A percentile compares a stretch with the other conserved stretches of the same genome.
These are phyloP conservation scores for Actinomucor elegans DNA, from an alignment of 371 early-diverging fungal genomes.

Conservation along the genomic window DNA sequence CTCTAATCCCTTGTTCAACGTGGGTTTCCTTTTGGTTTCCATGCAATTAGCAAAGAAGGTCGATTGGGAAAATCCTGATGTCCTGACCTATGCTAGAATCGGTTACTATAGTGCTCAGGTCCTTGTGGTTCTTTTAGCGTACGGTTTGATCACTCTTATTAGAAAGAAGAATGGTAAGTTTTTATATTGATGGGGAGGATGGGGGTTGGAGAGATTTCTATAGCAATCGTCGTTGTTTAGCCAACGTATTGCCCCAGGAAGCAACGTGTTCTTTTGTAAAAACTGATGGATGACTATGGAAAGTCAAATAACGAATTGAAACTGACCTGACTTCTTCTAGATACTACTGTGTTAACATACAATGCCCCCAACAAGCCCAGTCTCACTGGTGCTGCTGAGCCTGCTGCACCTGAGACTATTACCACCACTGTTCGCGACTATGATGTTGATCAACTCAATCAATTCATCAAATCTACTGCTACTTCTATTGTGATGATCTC, in stretches of 20 bases:
- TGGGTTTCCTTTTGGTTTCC: conserved; percentile 66
- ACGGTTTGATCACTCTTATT: conserved; percentile 56
- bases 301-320: neutral
- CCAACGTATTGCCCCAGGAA: too few species aligned
- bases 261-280: too few species aligned
- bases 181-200: neutral
- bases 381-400: conserved; percentile 7
- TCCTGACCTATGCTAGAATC: conserved; percentile 58
- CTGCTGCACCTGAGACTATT: conserved; percentile 37
- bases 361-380: conserved; percentile 52
- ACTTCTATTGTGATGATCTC: conserved; percentile 73
- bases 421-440: conserved; percentile 80
- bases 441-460: conserved; percentile 78
- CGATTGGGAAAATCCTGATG: conserved; percentile 68
- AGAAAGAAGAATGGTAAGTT: conserved; percentile 64
- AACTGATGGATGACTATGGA: conserved; percentile 4
- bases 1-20: conserved; percentile 54
- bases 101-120: conserved; percentile 70
- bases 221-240: too few species aligned
- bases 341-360: conserved; percentile 68
- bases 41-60: conserved; percentile 74
- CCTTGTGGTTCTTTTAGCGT: conserved; percentile 54
- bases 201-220: too few species aligned
- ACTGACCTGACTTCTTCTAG: conserved; percentile 23
- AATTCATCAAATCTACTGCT: conserved; percentile 67